These are phyloP conservation scores for Otatea glauca DNA, from an alignment of 176 grass and related monocot species.

Conservation along the genomic window DNA sequence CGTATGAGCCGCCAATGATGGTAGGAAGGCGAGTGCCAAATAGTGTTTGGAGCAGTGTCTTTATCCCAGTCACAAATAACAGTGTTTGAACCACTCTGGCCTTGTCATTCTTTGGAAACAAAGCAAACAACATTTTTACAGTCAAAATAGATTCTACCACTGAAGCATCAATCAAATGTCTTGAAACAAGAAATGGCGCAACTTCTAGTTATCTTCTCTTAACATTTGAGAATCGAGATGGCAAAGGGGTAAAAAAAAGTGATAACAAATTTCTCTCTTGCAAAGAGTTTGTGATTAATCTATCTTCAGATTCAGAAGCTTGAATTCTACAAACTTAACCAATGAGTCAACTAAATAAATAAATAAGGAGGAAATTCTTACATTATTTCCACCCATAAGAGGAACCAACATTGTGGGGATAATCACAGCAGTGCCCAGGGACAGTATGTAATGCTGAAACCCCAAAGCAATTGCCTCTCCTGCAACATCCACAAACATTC, in stretches of 20 bases:
- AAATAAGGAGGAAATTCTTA: constrained; percentile 41
- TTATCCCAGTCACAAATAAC: constrained; percentile 91
- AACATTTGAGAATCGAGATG: background rate
- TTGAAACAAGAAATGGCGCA: background rate
- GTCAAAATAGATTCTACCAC: constrained; percentile 13
- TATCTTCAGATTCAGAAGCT: background rate
- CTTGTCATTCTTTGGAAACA: constrained; percentile 60
- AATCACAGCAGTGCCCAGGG: constrained; percentile 85
- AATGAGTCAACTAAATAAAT: background rate
- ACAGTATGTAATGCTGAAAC: constrained; percentile 91
- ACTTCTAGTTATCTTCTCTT: background rate
- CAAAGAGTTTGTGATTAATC: background rate
- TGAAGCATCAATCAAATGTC: background rate
- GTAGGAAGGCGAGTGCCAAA: constrained; percentile 93
- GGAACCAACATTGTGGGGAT: constrained; percentile 87
- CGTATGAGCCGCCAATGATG: constrained; percentile 81
- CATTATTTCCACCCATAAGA: constrained; percentile 89
- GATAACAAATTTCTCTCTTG: background rate
- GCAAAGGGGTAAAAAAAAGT: background rate
- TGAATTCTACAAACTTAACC: background rate
- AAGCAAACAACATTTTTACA: background rate
- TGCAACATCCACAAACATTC: constrained; percentile 39
- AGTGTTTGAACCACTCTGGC: constrained; percentile 90
- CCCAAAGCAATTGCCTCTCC: constrained; percentile 76
- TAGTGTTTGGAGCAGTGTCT: constrained; percentile 89